These are phyloP conservation scores for Cucurbita maxima DNA, from an alignment of 306 rosid species.

Conservation along the genomic window DNA sequence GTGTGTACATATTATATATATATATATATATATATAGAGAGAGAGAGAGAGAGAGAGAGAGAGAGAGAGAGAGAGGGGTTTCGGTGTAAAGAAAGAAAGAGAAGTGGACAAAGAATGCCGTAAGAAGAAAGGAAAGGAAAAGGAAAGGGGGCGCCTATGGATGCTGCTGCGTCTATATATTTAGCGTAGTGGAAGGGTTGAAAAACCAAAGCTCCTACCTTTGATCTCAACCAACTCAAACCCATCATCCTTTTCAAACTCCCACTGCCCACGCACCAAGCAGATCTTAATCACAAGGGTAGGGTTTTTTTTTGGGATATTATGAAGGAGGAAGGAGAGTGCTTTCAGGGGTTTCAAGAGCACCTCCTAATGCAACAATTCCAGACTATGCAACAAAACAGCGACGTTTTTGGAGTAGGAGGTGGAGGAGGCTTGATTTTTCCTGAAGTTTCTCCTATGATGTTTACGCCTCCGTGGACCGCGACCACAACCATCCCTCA, in stretches of 20 bases:
- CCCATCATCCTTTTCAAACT: background rate
- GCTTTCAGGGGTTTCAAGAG: conserved; percentile 40
- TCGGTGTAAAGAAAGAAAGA: background rate
- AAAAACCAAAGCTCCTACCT: background rate
- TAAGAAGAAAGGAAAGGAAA: conserved; percentile 72
- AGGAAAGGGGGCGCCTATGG: background rate
- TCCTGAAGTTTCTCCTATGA: conserved; percentile 41
- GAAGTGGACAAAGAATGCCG: conserved; percentile 34
- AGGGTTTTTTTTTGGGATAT: background rate
- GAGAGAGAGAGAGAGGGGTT: too few species aligned
- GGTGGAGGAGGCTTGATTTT: conserved; percentile 23
- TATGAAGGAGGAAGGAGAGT: conserved; percentile 2
- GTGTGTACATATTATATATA: too few species aligned
- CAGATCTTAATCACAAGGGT: background rate
- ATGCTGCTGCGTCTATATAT: conserved; percentile 4
- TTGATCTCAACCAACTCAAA: background rate
- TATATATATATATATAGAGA: too few species aligned
- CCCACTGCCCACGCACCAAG: background rate
- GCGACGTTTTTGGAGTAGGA: conserved; percentile 14
- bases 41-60: too few species aligned
- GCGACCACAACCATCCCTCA: conserved; percentile 43
- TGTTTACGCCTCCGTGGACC: conserved; percentile 46
- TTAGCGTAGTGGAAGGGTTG: conserved; percentile 34
- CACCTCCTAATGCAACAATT: conserved; percentile 45
- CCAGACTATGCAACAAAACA: conserved; percentile 16